Conservation (phyloP, 1,139 yeast species). For the Tardiomyces blankii region DNA sequence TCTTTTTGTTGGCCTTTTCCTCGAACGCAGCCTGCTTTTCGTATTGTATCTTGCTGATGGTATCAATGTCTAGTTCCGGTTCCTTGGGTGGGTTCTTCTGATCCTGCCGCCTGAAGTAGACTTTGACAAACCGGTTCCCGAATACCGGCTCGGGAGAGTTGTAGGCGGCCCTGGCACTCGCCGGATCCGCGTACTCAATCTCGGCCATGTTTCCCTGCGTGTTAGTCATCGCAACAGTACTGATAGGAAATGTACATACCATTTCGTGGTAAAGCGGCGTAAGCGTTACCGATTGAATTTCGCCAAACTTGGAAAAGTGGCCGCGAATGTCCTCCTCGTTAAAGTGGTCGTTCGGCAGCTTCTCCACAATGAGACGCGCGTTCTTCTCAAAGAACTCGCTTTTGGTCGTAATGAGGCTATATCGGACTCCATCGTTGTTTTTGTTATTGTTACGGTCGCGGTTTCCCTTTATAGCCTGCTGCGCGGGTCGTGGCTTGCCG, state of each 20-base stretch:
- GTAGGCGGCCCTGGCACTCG: slow-evolving; percentile 34
- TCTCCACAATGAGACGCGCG: slow-evolving; percentile 29
- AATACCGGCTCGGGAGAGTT: slow-evolving; percentile 35
- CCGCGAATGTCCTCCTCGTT: slow-evolving; percentile 24
- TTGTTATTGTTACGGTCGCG: slow-evolving; percentile 5
- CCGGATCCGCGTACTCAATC: slow-evolving; percentile 29
- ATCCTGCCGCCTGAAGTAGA: slow-evolving; percentile 29
- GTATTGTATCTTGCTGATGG: slow-evolving; percentile 26
- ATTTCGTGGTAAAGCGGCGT: slow-evolving; percentile 8
- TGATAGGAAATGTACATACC: background rate
- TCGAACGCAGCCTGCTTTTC: slow-evolving; percentile 34
- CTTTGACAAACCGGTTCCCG: slow-evolving; percentile 37
- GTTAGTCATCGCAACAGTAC: background rate
- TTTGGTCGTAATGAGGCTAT: background rate
- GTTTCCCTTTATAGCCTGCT: slow-evolving; percentile 1
- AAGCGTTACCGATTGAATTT: slow-evolving; percentile 22
- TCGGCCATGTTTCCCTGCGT: slow-evolving; percentile 23
- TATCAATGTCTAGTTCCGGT: slow-evolving; percentile 27
- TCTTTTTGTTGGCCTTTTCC: slow-evolving; percentile 27
- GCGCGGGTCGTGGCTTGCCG: slow-evolving; percentile 5
- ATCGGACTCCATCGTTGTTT: slow-evolving; percentile 4
- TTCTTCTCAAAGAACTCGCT: slow-evolving; percentile 3
- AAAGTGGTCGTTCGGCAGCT: slow-evolving; percentile 33
- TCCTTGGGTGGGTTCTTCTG: slow-evolving; percentile 8
- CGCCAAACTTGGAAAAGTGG: slow-evolving; percentile 35